Base-by-base conservation (phyloP, 805 yeast species). In the Yamadazyma endophytica region DNA sequence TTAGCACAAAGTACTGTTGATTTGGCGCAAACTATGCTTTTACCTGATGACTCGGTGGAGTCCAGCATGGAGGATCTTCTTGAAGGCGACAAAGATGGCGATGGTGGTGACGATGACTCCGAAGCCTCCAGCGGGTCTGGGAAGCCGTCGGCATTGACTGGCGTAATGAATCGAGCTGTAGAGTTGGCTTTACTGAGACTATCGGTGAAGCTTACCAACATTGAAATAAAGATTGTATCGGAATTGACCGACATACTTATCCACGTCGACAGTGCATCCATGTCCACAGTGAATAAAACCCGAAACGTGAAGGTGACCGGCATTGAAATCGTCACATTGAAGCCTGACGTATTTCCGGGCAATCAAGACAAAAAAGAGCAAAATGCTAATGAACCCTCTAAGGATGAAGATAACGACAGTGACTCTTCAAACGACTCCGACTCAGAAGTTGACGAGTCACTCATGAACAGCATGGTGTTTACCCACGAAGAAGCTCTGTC, bases 1-100 rank as follows among this genome's bases (percentile, higher is more conserved):
- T 54, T 84, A 35, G 78, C 84, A 0, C 82, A 78, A 45, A 82
- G 92, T 35, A 79, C 90, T 0, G 79, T 80, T 14, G 86, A 82
- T 44, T 63, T 87, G 33, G 87, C 92, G 3, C 73, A 70, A 40
- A 75, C 79, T 27, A 63, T 75, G 14, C 62, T 71, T 50, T 6
- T 35, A 13, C 50, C 74, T 27, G 53, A 57, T 25, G 44, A 29
- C 26, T 21, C 17, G 13, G 13, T 23, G 26, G 13, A 9, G 26
- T 13, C 13, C 11, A 11, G 11, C 21, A 9, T 19, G 9, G 21
- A 19, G 21, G 6, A 7, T 8, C 8, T 18, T 9, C 6, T 5
- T 6, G 27, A 24, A 14, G 15, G 6, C 7, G 12, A 8, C n/a
- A 9, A 15, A 9, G 12, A 12, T 16, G 20, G 19, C 9, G 13